Evolutionary conservation across 192 early-diverging fungal genomes (phyloP), one percentile per base, ranked within the genome.

Genomic region (Coemansia sp.): DNA sequence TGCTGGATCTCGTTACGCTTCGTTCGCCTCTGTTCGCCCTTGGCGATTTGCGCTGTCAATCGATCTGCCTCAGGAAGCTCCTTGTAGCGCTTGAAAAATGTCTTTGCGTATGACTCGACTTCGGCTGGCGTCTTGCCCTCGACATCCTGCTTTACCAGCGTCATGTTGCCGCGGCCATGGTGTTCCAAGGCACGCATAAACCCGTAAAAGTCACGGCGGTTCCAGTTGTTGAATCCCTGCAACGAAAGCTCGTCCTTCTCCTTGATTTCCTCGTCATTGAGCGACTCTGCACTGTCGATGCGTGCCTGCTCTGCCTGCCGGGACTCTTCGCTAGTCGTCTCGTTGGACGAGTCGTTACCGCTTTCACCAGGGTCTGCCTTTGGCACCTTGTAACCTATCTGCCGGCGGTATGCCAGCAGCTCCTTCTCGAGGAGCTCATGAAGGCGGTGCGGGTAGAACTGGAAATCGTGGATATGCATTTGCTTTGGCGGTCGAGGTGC

Each of bases 101-200:
- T 90, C 62, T 87, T 87, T 10, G 90, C 85, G 67, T 98, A 99
- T 14, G 81, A 78, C 29, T 86, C 81, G 23, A 99, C 91, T 71
- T 97, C 95, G 15, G 89, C 87, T 8, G 86, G 76, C 11, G 92
- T 91, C 76, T 98, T 99, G 32, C 94, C 93, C 65, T 97, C 96
- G 40, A 97, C 84, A n/a, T 97, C 95, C 14, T 76, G 65, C 19
- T 90, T 87, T 76, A 99, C 92, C 38, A 87, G 82, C 9, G 73
- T 63, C 57, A 96, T 64, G 62, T 91, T 88, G 68, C 88, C 55
- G 45, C 90, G 89, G 5, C 97, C 97, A 67, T 90, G 90, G 73
- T 85, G 89, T 57, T 93, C 94, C 66, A 88, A 87, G 6, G 92
- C 93, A 48, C 91, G 91, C 70, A 93, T 86, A 64, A 97, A 95